A percentile compares a stretch with the other conserved stretches of the same genome.
These are phyloP conservation scores for Neostapfia colusana DNA, from an alignment of 176 grass and related monocot genomes.

Conservation along the genomic window DNA sequence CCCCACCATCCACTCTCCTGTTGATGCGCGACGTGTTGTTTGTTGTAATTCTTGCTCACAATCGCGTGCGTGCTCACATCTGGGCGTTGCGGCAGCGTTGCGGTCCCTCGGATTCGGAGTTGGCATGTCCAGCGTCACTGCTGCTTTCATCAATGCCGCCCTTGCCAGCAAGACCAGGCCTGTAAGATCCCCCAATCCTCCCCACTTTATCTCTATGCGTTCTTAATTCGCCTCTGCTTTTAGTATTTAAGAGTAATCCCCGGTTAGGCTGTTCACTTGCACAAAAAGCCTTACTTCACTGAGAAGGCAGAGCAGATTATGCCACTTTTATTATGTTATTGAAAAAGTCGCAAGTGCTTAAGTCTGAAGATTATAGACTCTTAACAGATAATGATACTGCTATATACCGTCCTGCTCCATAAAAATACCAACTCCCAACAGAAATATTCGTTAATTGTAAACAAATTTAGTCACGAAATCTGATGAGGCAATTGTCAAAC, in stretches of 20 bases:
- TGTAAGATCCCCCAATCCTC: neutral
- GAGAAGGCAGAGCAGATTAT: neutral
- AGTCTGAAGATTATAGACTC: neutral
- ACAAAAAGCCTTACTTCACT: neutral
- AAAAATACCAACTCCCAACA: neutral
- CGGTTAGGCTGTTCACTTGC: neutral
- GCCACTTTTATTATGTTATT: neutral
- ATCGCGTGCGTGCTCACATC: neutral
- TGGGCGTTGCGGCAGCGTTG: constrained; percentile 31
- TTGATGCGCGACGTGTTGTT: neutral
- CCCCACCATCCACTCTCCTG: neutral
- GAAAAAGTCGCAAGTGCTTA: neutral
- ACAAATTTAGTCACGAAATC: neutral
- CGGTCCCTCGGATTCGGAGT: constrained; percentile 50
- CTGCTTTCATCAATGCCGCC: constrained; percentile 54
- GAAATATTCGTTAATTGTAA: neutral
- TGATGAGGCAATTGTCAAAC: neutral
- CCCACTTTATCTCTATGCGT: neutral
- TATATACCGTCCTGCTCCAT: neutral
- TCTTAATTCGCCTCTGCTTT: neutral
- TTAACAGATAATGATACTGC: neutral
- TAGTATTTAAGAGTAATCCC: too few species aligned
- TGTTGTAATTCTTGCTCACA: neutral
- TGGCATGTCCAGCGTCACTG: constrained; percentile 26
- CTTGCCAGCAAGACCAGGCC: constrained; percentile 48